Conservation (phyloP, 345 rosid species). For the Arabis alpina region DNA sequence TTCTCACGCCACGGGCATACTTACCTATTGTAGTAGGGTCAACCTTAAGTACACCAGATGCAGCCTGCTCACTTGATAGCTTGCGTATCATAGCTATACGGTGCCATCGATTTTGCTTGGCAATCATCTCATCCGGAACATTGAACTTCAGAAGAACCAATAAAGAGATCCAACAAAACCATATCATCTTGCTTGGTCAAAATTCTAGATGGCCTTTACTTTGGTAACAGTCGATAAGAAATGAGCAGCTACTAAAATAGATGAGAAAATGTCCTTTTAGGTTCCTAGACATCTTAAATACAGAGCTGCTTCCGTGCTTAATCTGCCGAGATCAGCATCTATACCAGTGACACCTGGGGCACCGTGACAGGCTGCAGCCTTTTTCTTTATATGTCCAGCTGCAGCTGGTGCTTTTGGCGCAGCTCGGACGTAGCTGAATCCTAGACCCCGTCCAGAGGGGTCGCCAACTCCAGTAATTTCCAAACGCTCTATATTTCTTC, state of each 20-base stretch:
- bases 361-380: conserved; percentile 81
- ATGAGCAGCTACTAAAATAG: conserved; percentile 18
- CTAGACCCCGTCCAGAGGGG: conserved; percentile 97
- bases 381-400: conserved; percentile 74
- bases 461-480: conserved; percentile 99
- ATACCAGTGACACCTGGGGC: conserved; percentile 95
- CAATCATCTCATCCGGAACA: conserved; percentile 86
- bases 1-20: conserved; percentile 97
- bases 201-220: conserved; percentile 3
- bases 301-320: conserved; percentile 97
- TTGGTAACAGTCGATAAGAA: conserved; percentile 1
- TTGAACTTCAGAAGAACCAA: conserved; percentile 96
- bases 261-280: background rate
- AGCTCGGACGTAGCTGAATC: conserved; percentile 93
- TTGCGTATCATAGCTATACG: conserved; percentile 98
- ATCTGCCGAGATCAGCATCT: conserved; percentile 97
- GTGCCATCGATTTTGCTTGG: conserved; percentile 97
- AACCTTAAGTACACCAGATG: conserved; percentile 82
- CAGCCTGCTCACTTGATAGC: conserved; percentile 98
- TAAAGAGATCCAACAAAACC: conserved; percentile 26
- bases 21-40: conserved; percentile 92
- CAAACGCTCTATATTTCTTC: conserved; percentile 91
- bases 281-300: conserved; percentile 32
- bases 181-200: conserved; percentile 2
- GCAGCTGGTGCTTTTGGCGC: conserved; percentile 86